A percentile compares a stretch with the other conserved stretches of the same genome.
Evolutionary conservation across 164 flowering plant genomes (phyloP).

Genomic region (Buxus sempervirens): DNA sequence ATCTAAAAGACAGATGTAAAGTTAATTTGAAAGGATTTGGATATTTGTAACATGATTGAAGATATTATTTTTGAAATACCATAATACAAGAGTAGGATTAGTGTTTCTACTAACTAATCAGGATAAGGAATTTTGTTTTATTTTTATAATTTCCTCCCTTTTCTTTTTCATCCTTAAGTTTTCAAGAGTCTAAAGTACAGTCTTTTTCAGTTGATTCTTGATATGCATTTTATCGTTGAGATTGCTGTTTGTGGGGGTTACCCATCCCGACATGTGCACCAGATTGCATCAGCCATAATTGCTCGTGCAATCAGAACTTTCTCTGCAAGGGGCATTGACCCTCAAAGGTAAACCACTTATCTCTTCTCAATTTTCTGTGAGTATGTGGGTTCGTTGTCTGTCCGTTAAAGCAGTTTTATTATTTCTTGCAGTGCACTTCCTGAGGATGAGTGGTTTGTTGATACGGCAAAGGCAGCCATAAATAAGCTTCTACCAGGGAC

Average conservation of each 20-base stretch:
- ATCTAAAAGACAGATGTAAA: too few relatives aligned
- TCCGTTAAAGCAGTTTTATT: background rate
- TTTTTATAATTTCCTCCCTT: too few relatives aligned
- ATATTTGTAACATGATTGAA: too few relatives aligned
- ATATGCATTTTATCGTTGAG: conserved; percentile 94
- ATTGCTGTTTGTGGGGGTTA: conserved; percentile 88
- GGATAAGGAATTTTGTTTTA: too few relatives aligned
- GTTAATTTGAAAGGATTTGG: too few relatives aligned
- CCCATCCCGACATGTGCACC: conserved; percentile 75
- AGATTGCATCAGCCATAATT: conserved; percentile 77
- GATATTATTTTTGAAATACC: too few relatives aligned
- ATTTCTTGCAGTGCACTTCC: conserved; percentile 59
- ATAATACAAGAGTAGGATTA: too few relatives aligned
- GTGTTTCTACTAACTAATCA: too few relatives aligned
- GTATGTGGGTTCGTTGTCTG: background rate
- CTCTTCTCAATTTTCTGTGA: background rate
- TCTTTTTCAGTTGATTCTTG: conserved; percentile 73
- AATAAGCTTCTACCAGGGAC: conserved; percentile 60
- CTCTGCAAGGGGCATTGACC: conserved; percentile 79
- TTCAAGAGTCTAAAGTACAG: background rate
- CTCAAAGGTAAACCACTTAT: conserved; percentile 58
- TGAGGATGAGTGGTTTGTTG: conserved; percentile 92
- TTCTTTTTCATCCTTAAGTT: background rate
- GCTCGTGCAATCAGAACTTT: conserved; percentile 82
- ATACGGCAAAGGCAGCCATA: conserved; percentile 83